Evolutionary conservation across 192 early-diverging fungal genomes (phyloP).

Genomic region (Coemansia sp.): DNA sequence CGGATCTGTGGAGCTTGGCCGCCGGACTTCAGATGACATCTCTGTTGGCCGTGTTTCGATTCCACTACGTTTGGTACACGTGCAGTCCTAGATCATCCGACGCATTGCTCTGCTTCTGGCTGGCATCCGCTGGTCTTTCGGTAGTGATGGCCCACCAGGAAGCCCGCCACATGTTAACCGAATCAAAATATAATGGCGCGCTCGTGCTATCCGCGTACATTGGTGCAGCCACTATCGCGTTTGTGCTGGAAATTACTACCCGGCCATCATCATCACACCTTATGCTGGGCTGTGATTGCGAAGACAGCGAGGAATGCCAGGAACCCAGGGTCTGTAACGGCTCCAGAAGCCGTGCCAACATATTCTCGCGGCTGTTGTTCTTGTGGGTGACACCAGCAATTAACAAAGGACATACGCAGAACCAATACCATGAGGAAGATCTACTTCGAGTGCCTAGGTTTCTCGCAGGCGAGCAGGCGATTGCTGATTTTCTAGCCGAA

Average conservation of each 20-base stretch:
- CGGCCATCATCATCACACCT: neutral
- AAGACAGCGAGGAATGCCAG: neutral
- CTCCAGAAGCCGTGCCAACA: neutral
- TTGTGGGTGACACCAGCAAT: conserved; percentile 87
- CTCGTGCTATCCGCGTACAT: neutral
- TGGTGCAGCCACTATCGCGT: conserved; percentile 8
- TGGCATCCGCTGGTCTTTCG: conserved; percentile 1
- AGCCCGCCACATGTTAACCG: neutral
- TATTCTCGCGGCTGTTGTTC: conserved; percentile 59
- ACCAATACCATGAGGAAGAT: conserved; percentile 35
- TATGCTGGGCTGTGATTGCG: neutral
- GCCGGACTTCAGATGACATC: conserved; percentile 5
- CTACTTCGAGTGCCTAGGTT: conserved; percentile 6
- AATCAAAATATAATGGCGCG: neutral
- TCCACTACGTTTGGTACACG: neutral
- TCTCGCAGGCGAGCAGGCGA: conserved; percentile 5
- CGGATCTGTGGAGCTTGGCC: neutral
- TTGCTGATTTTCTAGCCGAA: conserved; percentile 11
- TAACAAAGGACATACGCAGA: conserved; percentile 68
- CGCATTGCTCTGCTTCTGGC: conserved; percentile 22
- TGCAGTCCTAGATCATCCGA: conserved; percentile 4
- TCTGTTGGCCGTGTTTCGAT: neutral
- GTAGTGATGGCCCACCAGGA: conserved; percentile 2
- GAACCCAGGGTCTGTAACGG: neutral
- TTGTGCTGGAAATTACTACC: conserved; percentile 19